A percentile compares a stretch with the other conserved stretches of the same genome.
Evolutionary conservation across 2,329 filamentous ascomycete genomes (phyloP).

Genomic region (Fusarium paranaense): DNA sequence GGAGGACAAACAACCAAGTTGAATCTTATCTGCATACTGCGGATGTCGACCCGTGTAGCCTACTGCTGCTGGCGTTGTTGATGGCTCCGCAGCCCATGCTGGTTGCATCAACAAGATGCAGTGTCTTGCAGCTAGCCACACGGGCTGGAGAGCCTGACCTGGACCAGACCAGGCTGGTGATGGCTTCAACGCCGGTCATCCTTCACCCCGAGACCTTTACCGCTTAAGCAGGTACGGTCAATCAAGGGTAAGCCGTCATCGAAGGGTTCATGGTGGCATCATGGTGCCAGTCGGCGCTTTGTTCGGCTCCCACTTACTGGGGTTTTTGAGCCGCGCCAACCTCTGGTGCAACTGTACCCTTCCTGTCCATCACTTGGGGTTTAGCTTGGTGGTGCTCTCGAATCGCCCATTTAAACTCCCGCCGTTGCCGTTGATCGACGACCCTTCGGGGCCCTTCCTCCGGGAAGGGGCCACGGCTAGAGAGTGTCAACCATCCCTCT

Average conservation of each 20-base stretch:
- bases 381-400: constrained; percentile 9
- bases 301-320: constrained; percentile 24
- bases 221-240: constrained; percentile 9
- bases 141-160: neutral
- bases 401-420: constrained; percentile 27
- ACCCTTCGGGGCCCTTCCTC: neutral
- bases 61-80: neutral
- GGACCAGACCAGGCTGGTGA: constrained; percentile 16
- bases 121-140: neutral
- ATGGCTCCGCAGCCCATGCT: constrained; percentile 2
- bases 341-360: constrained; percentile 2
- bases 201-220: constrained; percentile 8
- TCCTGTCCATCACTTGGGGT: neutral
- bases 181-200: constrained; percentile 29
- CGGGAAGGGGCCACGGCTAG: neutral
- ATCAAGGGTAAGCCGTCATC: neutral
- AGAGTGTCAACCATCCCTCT: neutral
- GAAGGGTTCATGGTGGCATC: neutral
- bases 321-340: constrained; percentile 27
- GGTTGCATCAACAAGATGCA: neutral
- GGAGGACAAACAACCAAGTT: constrained; percentile 14
- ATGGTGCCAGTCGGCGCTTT: constrained; percentile 31
- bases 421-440: constrained; percentile 31
- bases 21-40: constrained; percentile 26
- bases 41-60: constrained; percentile 10